phyloP scores from a whole-genome alignment of 2,329 filamentous ascomycete genomes.

The Nemania sp. region DNA sequence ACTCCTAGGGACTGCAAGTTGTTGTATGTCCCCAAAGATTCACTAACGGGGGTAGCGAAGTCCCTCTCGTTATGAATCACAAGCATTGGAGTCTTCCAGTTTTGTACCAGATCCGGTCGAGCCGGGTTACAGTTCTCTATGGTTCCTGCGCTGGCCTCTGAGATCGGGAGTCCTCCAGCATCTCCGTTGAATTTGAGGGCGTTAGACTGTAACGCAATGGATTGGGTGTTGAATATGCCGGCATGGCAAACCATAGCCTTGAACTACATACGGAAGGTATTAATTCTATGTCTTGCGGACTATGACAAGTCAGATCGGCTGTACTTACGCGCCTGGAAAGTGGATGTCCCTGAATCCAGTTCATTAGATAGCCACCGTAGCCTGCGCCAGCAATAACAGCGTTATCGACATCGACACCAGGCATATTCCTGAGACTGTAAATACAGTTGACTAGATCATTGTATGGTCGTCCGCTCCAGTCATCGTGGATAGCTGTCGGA shows the following conservation, averaged over 20 bases:
- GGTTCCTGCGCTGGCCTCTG: constrained; percentile 54
- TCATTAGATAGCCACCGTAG: constrained; percentile 72
- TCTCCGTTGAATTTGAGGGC: constrained; percentile 26
- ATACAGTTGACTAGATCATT: constrained; percentile 65
- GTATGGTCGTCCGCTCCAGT: constrained; percentile 67
- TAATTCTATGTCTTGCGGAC: not conserved
- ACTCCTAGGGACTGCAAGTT: constrained; percentile 38
- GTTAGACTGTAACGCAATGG: constrained; percentile 27
- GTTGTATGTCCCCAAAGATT: constrained; percentile 51
- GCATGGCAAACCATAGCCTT: constrained; percentile 68
- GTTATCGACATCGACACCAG: constrained; percentile 66
- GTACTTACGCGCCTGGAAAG: constrained; percentile 59
- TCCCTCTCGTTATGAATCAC: constrained; percentile 79
- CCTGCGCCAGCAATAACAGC: constrained; percentile 65
- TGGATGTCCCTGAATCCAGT: constrained; percentile 67
- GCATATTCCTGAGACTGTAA: constrained; percentile 60
- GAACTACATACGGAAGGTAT: constrained; percentile 53
- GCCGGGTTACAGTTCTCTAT: constrained; percentile 65
- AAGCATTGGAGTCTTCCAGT: constrained; percentile 75
- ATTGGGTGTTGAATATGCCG: constrained; percentile 55
- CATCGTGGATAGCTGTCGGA: constrained; percentile 61
- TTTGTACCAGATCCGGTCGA: constrained; percentile 58
- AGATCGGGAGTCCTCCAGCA: constrained; percentile 22
- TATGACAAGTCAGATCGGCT: not conserved
- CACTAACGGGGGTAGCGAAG: constrained; percentile 63